A percentile compares a stretch with the other conserved stretches of the same genome.
phyloP scores from a whole-genome alignment of 345 rosid genomes.

The Arabidopsis suecica region DNA sequence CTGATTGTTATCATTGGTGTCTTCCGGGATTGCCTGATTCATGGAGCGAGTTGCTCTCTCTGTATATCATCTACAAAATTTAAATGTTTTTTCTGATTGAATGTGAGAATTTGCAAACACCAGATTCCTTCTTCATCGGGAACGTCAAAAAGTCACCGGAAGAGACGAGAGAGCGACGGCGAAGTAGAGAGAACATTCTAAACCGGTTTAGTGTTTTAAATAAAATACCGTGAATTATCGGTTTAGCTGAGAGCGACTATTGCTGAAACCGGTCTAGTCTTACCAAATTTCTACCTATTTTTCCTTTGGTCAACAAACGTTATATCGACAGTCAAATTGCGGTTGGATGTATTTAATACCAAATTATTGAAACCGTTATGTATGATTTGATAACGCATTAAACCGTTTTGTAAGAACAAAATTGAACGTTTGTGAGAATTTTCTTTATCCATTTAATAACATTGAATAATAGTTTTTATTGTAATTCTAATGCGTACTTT shows the following conservation, averaged over 20 bases:
- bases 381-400: neutral
- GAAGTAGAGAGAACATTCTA: neutral
- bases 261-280: neutral
- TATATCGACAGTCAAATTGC: neutral
- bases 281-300: neutral
- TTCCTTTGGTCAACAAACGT: neutral
- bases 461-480: neutral
- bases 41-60: constrained; percentile 84
- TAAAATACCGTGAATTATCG: neutral
- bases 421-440: neutral
- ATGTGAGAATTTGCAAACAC: neutral
- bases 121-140: neutral
- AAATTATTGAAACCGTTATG: neutral
- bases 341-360: neutral
- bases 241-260: neutral
- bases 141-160: neutral
- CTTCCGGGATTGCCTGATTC: constrained; percentile 93
- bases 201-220: neutral
- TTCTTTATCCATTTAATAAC: neutral
- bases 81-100: constrained; percentile 36
- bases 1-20: constrained; percentile 95
- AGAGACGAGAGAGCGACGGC: neutral
- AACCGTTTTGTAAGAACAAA: neutral
- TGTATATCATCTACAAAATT: constrained; percentile 53
- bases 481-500: neutral